Conservation (phyloP, 2,329 filamentous ascomycete genomes). For the Pyrenophora tritici-repentis region DNA sequence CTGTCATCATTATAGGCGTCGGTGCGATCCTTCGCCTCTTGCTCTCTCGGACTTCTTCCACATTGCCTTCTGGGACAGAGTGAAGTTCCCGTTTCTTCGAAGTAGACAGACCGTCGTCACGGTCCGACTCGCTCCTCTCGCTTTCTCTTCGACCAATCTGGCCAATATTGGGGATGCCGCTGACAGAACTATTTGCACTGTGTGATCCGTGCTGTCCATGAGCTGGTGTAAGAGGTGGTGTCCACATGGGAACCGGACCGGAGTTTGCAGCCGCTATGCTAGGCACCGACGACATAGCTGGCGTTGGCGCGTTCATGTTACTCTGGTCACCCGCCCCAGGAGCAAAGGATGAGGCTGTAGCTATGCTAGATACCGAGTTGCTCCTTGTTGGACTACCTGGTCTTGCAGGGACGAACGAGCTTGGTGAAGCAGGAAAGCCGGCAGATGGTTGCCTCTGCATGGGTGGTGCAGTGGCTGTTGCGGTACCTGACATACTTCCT, state of each 20-base stretch:
- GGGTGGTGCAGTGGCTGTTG: conserved; percentile 57
- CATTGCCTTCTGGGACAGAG: conserved; percentile 44
- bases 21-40: conserved; percentile 55
- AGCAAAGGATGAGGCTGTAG: conserved; percentile 64
- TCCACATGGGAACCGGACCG: conserved; percentile 71
- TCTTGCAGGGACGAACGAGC: conserved; percentile 60
- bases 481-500: conserved; percentile 62
- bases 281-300: conserved; percentile 77
- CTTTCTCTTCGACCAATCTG: conserved; percentile 33
- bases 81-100: conserved; percentile 47
- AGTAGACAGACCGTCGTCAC: conserved; percentile 35
- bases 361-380: conserved; percentile 82
- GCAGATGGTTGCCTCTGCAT: conserved; percentile 58
- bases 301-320: conserved; percentile 73
- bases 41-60: conserved; percentile 40
- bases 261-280: conserved; percentile 76
- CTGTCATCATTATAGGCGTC: conserved; percentile 46
- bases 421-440: conserved; percentile 62
- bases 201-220: conserved; percentile 50
- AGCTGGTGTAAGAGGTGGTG: conserved; percentile 85
- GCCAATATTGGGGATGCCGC: conserved; percentile 53
- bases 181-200: conserved; percentile 60
- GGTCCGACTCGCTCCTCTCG: conserved; percentile 45
- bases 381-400: conserved; percentile 81
- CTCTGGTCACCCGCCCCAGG: conserved; percentile 41